phyloP scores from a whole-genome alignment of 139 green algal genomes.

The Diplosphaera chodatii region DNA sequence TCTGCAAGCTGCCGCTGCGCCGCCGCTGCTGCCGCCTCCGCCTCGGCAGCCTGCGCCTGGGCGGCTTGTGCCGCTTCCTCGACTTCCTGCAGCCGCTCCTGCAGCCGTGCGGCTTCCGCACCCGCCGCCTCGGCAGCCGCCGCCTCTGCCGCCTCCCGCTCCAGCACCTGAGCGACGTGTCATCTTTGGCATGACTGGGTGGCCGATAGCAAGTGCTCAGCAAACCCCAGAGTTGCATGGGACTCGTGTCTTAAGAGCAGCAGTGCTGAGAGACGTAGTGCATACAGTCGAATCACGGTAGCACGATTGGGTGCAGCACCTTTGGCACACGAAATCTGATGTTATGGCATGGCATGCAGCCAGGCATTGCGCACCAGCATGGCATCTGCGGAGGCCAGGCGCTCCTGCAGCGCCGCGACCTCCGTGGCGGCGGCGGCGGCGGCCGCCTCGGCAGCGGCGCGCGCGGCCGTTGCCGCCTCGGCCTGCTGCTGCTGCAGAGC shows the following conservation, averaged over 20 bases:
- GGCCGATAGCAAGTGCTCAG: too few relatives aligned
- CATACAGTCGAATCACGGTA: too few relatives aligned
- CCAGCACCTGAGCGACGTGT: too few relatives aligned
- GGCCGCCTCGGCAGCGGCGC: constrained; percentile 5
- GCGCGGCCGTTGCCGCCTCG: background rate
- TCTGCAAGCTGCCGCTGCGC: constrained; percentile 7
- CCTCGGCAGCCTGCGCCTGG: background rate
- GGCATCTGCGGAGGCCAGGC: constrained; percentile 10
- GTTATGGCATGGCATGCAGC: too few relatives aligned
- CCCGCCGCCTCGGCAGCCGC: background rate
- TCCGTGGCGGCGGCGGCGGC: background rate
- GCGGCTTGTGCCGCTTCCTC: background rate
- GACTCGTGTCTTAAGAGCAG: too few relatives aligned
- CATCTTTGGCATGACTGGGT: too few relatives aligned
- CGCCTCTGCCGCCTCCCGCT: background rate
- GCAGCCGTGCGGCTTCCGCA: background rate
- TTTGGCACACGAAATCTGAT: too few relatives aligned
- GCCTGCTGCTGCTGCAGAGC: background rate
- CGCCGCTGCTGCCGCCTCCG: constrained; percentile 7
- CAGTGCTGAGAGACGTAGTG: too few relatives aligned
- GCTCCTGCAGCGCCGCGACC: constrained; percentile 3
- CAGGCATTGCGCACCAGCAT: too few relatives aligned
- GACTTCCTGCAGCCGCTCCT: background rate
- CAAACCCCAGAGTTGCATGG: too few relatives aligned
- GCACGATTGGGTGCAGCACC: too few relatives aligned